Evolutionary conservation across 2,329 filamentous ascomycete genomes (phyloP), one percentile per base, ranked within the genome.

Genomic region (Fusarium verticillioides): DNA sequence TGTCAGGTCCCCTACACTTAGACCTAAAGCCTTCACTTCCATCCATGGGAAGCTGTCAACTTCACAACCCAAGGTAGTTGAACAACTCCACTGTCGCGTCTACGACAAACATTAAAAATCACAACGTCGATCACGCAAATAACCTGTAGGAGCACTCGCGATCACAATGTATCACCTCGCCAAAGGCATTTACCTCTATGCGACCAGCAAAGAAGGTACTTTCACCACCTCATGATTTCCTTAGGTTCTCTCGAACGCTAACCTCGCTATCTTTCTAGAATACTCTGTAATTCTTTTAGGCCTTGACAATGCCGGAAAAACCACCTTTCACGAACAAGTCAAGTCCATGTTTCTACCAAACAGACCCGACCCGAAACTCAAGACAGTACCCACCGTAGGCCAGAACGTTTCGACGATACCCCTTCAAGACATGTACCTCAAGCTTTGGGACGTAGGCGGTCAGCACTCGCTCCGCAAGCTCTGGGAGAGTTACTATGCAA

Each of bases 281-380:
- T 98, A 98, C 87, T 98, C 96, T 28, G 94, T 98, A 79, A 94
- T 98, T 80, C 92, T 98, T 76, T 93, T 98, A 78, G 96, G 96
- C 72, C 93, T 98, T 80, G 96, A 98, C 87, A 98, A 98, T 82
- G 96, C 96, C 69, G 96, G 96, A 83, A 98, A 98, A 87, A 98
- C 96, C 44, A 98, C 96, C 32, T 95, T 98, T 81, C 95, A 98
- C 84, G 94, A 97, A 81, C 95, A 98, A 83, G 94, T 98, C 83
- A 98, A 97, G 85, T 90, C 94, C 61, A 88, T 97, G 80, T 97
- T 94, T 87, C 87, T 91, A 72, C 87, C 90, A 49, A 86, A 87
- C 71, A 85, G 84, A 63, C 88, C 86, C 60, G 89, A 85, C 82
- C 93, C 85, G 79, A 95, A 87, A 84, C 90, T 86, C 76, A 95